Evolutionary conservation across 345 rosid species (phyloP).

Genomic region (Corchorus capsularis): DNA sequence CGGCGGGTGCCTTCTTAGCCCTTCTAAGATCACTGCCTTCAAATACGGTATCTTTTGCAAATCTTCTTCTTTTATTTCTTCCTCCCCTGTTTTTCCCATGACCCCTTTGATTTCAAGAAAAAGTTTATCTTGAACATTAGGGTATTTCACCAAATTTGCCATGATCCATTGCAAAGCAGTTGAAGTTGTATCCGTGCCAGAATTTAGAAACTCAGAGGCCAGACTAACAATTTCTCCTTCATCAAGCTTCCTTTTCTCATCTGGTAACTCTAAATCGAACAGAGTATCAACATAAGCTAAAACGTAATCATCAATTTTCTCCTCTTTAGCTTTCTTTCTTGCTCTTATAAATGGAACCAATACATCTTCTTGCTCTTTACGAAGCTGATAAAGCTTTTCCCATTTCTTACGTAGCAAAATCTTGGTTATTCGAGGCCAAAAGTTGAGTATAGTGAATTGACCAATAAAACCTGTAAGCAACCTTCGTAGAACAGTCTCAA

Average conservation of each 20-base stretch:
- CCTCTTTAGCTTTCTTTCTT: background rate
- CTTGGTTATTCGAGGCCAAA: background rate
- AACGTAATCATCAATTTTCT: background rate
- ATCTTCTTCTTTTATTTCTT: conserved; percentile 31
- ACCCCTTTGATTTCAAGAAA: conserved; percentile 25
- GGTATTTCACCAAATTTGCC: conserved; percentile 41
- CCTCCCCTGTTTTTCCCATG: conserved; percentile 1
- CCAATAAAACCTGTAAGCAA: background rate
- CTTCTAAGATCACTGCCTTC: conserved; percentile 35
- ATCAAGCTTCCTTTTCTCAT: conserved; percentile 36
- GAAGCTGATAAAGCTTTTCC: background rate
- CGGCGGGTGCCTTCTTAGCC: conserved; percentile 35
- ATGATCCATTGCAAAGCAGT: conserved; percentile 41
- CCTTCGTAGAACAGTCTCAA: background rate
- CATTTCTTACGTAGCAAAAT: background rate
- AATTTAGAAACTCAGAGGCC: conserved; percentile 16
- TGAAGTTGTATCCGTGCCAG: conserved; percentile 35
- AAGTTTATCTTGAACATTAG: conserved; percentile 23
- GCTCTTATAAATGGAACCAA: background rate
- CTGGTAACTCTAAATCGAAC: background rate
- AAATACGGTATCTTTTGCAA: conserved; percentile 30
- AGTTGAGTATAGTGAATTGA: background rate
- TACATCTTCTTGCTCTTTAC: background rate
- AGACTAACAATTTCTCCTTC: conserved; percentile 23
- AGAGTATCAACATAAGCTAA: background rate